Conservation (phyloP, 345 rosid species). For the Kernera saxatilis region DNA sequence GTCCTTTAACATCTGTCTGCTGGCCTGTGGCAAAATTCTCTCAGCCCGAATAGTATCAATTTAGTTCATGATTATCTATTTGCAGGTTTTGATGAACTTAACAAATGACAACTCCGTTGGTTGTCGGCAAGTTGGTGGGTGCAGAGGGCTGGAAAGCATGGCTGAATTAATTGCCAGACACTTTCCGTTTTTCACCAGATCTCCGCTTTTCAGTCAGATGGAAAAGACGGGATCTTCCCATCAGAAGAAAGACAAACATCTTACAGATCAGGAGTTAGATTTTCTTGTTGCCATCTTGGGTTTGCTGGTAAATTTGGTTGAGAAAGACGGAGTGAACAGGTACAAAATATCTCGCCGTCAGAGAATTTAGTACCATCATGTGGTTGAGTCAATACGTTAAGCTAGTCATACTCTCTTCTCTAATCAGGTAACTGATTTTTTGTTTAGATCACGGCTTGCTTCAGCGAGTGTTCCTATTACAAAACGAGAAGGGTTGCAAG, state of each 20-base stretch:
- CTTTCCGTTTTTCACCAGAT: conserved; percentile 67
- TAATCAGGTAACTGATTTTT: conserved; percentile 2
- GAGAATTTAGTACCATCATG: neutral
- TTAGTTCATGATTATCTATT: neutral
- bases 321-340: conserved; percentile 95
- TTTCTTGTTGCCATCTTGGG: conserved; percentile 98
- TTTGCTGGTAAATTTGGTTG: conserved; percentile 90
- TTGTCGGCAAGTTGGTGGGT: conserved; percentile 85
- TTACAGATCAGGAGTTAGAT: conserved; percentile 91
- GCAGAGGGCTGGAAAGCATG: conserved; percentile 86
- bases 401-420: neutral
- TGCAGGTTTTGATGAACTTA: conserved; percentile 94
- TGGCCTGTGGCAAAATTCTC: neutral
- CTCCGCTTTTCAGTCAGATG: conserved; percentile 33
- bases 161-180: conserved; percentile 70
- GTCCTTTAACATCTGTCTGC: neutral
- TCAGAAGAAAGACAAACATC: conserved; percentile 51
- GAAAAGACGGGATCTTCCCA: conserved; percentile 33
- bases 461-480: conserved; percentile 52
- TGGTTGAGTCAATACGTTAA: neutral
- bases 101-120: conserved; percentile 89
- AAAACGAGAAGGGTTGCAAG: conserved; percentile 46
- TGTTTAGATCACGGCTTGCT: conserved; percentile 79
- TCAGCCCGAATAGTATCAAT: neutral
- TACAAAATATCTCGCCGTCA: conserved; percentile 17